Evolutionary conservation across 768 basidiomycete species (phyloP), one percentile per base, ranked within the genome.

Genomic region (Lanmaoa pseudosensibilis): DNA sequence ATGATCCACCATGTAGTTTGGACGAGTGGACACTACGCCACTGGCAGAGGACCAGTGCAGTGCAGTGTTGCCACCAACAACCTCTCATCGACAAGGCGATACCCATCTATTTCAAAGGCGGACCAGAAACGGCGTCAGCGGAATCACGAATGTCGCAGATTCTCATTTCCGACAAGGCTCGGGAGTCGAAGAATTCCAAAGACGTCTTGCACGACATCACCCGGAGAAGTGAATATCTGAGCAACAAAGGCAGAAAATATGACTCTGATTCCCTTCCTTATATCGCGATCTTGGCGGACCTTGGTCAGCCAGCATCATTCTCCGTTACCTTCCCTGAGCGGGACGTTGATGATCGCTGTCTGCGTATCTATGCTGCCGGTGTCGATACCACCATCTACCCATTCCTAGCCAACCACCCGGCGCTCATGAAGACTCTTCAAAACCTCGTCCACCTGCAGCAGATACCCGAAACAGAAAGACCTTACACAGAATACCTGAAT

Each of bases 271-370:
- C 33, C 9, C 47, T 34, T 1, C 62, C 57, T 1, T 63, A 64
- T 25, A 63, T 60, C 5, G 58, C 55, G 12, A 64, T 60, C 36
- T 10, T 64, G 50, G 63, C 52, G 4, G 61, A 60, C 25, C 55
- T 64, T 16, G 53, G 53, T 1, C 51, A 33, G 23, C 43, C 44
- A 11, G 5, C 51, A 0, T 19, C 23, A 5, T 50, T 63, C 43
- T 56, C 57, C 5, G 45, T 37, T 3, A 59, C 55, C 1, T 63
- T 54, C 11, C 46, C 51, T 0, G 48, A 30, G 18, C 47, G 49
- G 0, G 39, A 37, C 5, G 5, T n/a, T 3, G 10, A 36, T 5
- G 62, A 57, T 12, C 50, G 39, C 7, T 64, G 63, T 27, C 41
- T 64, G 21, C 58, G 63, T 0, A 51, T 60, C 23, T 55, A 64